Percentiles rank a stretch among this genome's conserved stretches.
These are phyloP conservation scores for Mycosarcoma mackinlayi DNA, from an alignment of 1,284 basidiomycete species.

Conservation along the genomic window DNA sequence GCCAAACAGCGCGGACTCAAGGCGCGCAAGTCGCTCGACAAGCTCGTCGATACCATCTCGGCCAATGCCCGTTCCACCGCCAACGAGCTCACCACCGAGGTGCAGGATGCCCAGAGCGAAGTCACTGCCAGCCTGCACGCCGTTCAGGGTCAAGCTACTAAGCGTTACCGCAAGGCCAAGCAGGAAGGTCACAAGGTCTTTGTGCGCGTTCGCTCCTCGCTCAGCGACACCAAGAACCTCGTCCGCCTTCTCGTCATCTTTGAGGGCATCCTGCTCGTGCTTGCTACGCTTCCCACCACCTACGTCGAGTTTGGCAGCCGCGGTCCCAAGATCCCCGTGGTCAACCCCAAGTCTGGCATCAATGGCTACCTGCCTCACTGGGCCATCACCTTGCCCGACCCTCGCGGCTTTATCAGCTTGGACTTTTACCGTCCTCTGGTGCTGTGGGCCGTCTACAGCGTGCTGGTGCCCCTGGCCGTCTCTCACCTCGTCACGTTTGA, in stretches of 20 bases:
- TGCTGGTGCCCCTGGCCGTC: conserved; percentile 49
- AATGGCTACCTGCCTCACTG: conserved; percentile 52
- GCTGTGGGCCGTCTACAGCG: conserved; percentile 57
- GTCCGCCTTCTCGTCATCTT: conserved; percentile 49
- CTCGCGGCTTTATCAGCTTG: conserved; percentile 36
- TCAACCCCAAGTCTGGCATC: conserved; percentile 48
- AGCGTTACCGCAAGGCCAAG: conserved; percentile 40
- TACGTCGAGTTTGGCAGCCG: conserved; percentile 48
- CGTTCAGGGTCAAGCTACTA: conserved; percentile 39
- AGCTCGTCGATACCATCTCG: conserved; percentile 47
- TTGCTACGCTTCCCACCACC: conserved; percentile 51
- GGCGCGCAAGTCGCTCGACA: conserved; percentile 54
- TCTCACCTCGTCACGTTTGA: conserved; percentile 60
- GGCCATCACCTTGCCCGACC: conserved; percentile 51
- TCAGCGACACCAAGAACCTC: conserved; percentile 56
- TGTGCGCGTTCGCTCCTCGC: conserved; percentile 39
- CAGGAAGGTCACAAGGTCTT: conserved; percentile 39
- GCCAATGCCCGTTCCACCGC: conserved; percentile 49
- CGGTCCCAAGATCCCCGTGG: conserved; percentile 41
- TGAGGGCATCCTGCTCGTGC: conserved; percentile 53
- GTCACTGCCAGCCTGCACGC: conserved; percentile 42
- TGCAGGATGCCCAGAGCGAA: conserved; percentile 48
- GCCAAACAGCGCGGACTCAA: conserved; percentile 46
- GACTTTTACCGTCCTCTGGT: conserved; percentile 54
- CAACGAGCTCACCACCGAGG: conserved; percentile 40